phyloP scores from a whole-genome alignment of 2,329 filamentous ascomycete species.

The Pseudopyricularia cyperi region DNA sequence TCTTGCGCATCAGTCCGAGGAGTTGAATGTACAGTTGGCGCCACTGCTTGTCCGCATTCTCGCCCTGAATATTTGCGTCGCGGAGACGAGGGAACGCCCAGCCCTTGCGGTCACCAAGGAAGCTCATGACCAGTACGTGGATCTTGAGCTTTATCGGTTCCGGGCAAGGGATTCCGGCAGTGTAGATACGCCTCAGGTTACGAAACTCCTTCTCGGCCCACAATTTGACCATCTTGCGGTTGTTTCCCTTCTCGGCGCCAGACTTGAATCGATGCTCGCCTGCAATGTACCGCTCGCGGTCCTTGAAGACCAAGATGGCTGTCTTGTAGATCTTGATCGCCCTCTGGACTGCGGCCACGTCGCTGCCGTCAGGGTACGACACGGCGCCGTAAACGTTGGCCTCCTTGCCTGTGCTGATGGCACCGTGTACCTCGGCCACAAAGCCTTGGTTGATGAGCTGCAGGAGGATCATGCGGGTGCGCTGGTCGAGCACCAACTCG shows the following conservation, averaged over 20 bases:
- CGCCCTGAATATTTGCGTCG: constrained; percentile 60
- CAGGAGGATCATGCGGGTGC: constrained; percentile 87
- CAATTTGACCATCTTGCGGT: constrained; percentile 91
- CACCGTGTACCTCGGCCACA: constrained; percentile 85
- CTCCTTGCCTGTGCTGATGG: constrained; percentile 93
- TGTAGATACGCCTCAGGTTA: constrained; percentile 74
- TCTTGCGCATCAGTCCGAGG: constrained; percentile 74
- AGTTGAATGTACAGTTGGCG: constrained; percentile 68
- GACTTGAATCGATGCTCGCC: constrained; percentile 86
- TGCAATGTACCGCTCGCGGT: constrained; percentile 88
- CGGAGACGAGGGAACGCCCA: constrained; percentile 79
- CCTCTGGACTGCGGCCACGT: constrained; percentile 50
- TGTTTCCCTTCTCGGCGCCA: constrained; percentile 89
- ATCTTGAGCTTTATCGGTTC: constrained; percentile 80
- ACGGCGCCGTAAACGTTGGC: constrained; percentile 95
- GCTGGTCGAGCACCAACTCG: constrained; percentile 87
- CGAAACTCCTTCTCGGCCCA: constrained; percentile 99
- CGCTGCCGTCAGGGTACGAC: constrained; percentile 39
- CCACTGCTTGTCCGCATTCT: constrained; percentile 63
- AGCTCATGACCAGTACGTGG: constrained; percentile 93
- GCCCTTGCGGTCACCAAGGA: constrained; percentile 77
- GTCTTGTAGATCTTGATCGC: constrained; percentile 99
- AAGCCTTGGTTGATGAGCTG: constrained; percentile 91
- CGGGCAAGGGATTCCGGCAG: constrained; percentile 77
- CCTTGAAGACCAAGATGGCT: constrained; percentile 93